Percentiles rank a stretch among this genome's conserved stretches.
These are phyloP conservation scores for Melaleuca quinquenervia DNA, from an alignment of 345 rosid species.

Conservation along the genomic window DNA sequence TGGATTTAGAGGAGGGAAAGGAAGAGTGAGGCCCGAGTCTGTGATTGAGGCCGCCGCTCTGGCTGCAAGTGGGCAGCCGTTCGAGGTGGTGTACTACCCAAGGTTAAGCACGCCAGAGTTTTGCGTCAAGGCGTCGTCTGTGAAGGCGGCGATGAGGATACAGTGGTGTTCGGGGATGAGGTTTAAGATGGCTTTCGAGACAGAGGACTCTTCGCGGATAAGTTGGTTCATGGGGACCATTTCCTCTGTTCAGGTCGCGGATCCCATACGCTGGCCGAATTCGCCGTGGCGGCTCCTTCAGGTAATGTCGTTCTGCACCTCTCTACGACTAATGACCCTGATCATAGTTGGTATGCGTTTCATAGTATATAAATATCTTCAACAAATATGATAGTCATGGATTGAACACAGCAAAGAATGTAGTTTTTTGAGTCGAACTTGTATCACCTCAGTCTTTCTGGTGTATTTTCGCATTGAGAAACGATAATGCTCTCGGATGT, in stretches of 20 bases:
- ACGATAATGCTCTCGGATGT: background rate
- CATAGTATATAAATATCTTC: background rate
- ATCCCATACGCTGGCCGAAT: slow-evolving; percentile 76
- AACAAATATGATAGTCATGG: background rate
- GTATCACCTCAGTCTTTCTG: background rate
- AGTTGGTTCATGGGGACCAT: slow-evolving; percentile 98
- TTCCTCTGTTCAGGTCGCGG: slow-evolving; percentile 75
- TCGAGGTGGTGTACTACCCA: slow-evolving; percentile 76
- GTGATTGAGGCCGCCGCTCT: slow-evolving; percentile 67
- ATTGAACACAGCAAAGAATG: background rate
- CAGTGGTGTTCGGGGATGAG: slow-evolving; percentile 90
- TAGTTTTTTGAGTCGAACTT: background rate
- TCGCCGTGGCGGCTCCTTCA: slow-evolving; percentile 98
- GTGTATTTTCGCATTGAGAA: background rate
- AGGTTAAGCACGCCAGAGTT: slow-evolving; percentile 83
- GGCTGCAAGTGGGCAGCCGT: slow-evolving; percentile 56
- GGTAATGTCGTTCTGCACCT: slow-evolving; percentile 22
- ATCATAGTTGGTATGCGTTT: background rate
- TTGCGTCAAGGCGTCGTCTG: slow-evolving; percentile 50
- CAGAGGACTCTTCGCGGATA: slow-evolving; percentile 83
- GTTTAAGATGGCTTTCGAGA: slow-evolving; percentile 96
- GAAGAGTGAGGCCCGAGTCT: slow-evolving; percentile 44
- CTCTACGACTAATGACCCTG: background rate
- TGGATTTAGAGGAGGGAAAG: slow-evolving; percentile 15
- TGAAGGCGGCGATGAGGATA: slow-evolving; percentile 58